Percentiles rank a stretch among this genome's conserved stretches.
phyloP scores from a whole-genome alignment of 345 rosid species.

The Mercurialis annua region DNA sequence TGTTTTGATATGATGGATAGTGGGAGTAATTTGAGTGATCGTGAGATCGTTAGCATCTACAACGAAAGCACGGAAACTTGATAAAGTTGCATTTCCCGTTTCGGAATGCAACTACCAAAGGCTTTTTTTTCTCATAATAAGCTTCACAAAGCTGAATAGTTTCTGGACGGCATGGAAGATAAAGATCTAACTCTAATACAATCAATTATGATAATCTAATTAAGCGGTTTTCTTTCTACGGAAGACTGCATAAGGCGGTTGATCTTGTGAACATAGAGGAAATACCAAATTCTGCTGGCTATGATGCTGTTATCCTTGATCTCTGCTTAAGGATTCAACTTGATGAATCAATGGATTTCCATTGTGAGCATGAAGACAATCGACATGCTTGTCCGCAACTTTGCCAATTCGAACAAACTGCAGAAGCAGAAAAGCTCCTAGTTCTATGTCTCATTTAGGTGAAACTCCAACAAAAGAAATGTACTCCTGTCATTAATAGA shows the following conservation, averaged over 20 bases:
- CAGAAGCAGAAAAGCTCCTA: slow-evolving; percentile 56
- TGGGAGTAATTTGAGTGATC: too few species aligned
- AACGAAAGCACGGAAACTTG: too few species aligned
- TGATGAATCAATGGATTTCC: slow-evolving; percentile 53
- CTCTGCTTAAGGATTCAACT: slow-evolving; percentile 40
- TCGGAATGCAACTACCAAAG: slow-evolving; percentile 44
- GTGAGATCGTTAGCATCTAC: too few species aligned
- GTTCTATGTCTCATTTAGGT: slow-evolving; percentile 39
- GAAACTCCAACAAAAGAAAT: slow-evolving; percentile 57
- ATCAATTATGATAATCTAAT: slow-evolving; percentile 51
- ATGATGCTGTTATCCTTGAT: slow-evolving; percentile 48
- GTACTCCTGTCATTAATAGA: slow-evolving; percentile 48
- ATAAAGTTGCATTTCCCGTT: too few species aligned
- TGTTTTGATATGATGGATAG: too few species aligned
- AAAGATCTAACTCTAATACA: slow-evolving; percentile 34
- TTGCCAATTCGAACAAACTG: slow-evolving; percentile 39
- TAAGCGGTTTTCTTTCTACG: slow-evolving; percentile 43
- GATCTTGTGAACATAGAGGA: slow-evolving; percentile 55
- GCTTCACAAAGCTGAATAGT: slow-evolving; percentile 50
- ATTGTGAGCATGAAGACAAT: slow-evolving; percentile 49
- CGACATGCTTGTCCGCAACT: slow-evolving; percentile 39
- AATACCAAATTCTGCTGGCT: slow-evolving; percentile 49
- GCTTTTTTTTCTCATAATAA: slow-evolving; percentile 43
- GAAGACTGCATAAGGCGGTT: slow-evolving; percentile 44
- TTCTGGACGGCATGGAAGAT: slow-evolving; percentile 42